Conservation (phyloP, 2,329 filamentous ascomycete species). For the Diaporthe sp. region DNA sequence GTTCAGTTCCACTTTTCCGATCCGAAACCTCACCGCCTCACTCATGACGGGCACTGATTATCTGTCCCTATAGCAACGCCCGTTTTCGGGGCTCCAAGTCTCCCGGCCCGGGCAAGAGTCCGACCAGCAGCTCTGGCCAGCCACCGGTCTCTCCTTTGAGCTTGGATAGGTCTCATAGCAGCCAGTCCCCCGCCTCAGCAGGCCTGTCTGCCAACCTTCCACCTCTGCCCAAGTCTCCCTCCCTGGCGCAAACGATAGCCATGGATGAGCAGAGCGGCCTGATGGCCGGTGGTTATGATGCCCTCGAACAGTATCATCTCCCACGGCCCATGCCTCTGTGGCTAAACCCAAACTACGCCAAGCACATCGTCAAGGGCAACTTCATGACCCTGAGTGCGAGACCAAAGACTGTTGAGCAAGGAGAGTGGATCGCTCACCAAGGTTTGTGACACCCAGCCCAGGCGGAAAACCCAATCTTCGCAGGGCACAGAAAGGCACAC, state of each 20-base stretch:
- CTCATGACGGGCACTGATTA: slow-evolving; percentile 32
- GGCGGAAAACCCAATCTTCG: too few species aligned
- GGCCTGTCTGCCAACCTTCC: slow-evolving; percentile 70
- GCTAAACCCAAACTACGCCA: slow-evolving; percentile 81
- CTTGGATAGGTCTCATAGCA: slow-evolving; percentile 58
- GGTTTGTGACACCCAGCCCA: slow-evolving; percentile 64
- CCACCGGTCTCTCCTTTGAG: slow-evolving; percentile 37
- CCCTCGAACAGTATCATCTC: slow-evolving; percentile 72
- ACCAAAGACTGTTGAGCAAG: slow-evolving; percentile 92
- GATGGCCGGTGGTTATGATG: slow-evolving; percentile 63
- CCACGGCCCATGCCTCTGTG: slow-evolving; percentile 78
- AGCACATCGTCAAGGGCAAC: slow-evolving; percentile 95
- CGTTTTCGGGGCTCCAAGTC: slow-evolving; percentile 70
- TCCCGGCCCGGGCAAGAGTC: slow-evolving; percentile 65
- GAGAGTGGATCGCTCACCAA: slow-evolving; percentile 97
- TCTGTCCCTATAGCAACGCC: slow-evolving; percentile 60
- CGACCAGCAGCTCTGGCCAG: slow-evolving; percentile 58
- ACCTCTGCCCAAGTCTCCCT: slow-evolving; percentile 73
- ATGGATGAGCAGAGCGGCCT: slow-evolving; percentile 71
- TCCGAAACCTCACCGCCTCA: slow-evolving; percentile 29
- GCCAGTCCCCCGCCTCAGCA: slow-evolving; percentile 59
- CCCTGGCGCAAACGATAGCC: slow-evolving; percentile 75
- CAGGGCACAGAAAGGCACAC: neutral
- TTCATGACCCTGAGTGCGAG: slow-evolving; percentile 96
- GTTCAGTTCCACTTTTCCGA: slow-evolving; percentile 32